Conservation (phyloP, 306 rosid genomes). For the Vigna unguiculata region DNA sequence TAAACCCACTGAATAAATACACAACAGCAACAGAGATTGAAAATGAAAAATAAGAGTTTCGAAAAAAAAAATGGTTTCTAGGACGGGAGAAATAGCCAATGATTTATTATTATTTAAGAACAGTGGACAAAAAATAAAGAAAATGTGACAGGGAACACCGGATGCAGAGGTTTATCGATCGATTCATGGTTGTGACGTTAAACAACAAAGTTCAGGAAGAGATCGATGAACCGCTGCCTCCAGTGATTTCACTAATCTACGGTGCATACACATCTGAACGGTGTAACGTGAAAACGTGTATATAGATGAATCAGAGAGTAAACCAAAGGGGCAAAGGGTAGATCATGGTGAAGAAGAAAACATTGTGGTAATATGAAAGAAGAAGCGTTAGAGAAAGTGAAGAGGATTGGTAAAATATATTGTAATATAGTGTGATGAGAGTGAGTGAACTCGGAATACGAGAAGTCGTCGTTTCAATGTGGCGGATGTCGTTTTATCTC, state of each 20-base stretch:
- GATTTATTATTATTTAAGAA: too few relatives aligned
- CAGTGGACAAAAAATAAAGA: neutral
- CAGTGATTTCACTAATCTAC: too few relatives aligned
- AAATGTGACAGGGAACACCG: slow-evolving; percentile 58
- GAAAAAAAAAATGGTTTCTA: too few relatives aligned
- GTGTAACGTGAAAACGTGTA: slow-evolving; percentile 6
- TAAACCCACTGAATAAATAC: too few relatives aligned
- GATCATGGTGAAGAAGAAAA: too few relatives aligned
- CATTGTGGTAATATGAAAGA: too few relatives aligned
- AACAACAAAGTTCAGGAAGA: slow-evolving; percentile 72
- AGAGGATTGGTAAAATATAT: too few relatives aligned
- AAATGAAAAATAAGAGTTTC: too few relatives aligned
- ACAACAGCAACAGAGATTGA: neutral
- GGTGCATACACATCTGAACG: too few relatives aligned
- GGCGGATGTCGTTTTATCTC: neutral
- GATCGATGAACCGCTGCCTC: slow-evolving; percentile 99
- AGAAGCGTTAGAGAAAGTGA: too few relatives aligned
- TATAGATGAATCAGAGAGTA: too few relatives aligned
- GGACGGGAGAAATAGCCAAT: neutral
- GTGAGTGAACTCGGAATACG: neutral
- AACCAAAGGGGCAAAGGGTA: too few relatives aligned
- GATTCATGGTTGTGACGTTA: slow-evolving; percentile 68
- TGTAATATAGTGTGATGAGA: neutral
- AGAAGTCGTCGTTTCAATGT: neutral
- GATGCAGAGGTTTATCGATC: slow-evolving; percentile 99